Base-by-base conservation (phyloP, 2,329 filamentous ascomycete genomes). In the Neobulgaria alba region DNA sequence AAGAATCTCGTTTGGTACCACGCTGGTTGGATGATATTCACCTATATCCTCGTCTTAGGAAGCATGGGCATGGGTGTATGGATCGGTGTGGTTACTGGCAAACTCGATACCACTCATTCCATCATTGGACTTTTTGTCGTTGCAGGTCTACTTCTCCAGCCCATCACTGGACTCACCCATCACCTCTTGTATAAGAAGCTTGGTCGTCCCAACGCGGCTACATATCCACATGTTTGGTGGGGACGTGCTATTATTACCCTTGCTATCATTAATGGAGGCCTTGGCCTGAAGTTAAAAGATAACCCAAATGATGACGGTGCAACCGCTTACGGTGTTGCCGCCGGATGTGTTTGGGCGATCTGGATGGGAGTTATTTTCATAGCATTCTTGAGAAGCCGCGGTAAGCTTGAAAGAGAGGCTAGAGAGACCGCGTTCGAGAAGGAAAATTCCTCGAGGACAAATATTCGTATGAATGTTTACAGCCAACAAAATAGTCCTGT, bases 191-290 rank as follows among this genome's bases (percentile, higher is more conserved):
- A 66, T 56, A 54, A 68, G 43, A 29, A 39, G 3, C 18, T 12
- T 5, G 53, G 54, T 69, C 73, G 39, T 67, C 71, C 17, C 5
- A 66, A 45, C 53, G 74, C 45, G 73, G 74, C 54, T 57, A 79
- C 52, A 54, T 64, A 18, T 74, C 47, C 50, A 16, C 54, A 83
- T 54, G 69, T 80, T 45, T 82, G 74, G 75, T 78, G 69, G 55
- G 79, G 78, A 14, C 69, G 78, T 15, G 52, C 63, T 1, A 58
- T 80, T 36, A 71, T 82, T 47, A 52, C 73, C 19, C 55, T 81
- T 4, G 78, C 76, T 23, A 68, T 82, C 38, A 59, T 82, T 53
- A 82, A 82, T 53, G 79, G 78, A 41, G 78, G 77, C 0, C 59
- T 82, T 7, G 78, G 78, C 4, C 61, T 82, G 16, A 48, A 67